phyloP scores from a whole-genome alignment of 139 green algal species.

The Coccomyxa sp. region DNA sequence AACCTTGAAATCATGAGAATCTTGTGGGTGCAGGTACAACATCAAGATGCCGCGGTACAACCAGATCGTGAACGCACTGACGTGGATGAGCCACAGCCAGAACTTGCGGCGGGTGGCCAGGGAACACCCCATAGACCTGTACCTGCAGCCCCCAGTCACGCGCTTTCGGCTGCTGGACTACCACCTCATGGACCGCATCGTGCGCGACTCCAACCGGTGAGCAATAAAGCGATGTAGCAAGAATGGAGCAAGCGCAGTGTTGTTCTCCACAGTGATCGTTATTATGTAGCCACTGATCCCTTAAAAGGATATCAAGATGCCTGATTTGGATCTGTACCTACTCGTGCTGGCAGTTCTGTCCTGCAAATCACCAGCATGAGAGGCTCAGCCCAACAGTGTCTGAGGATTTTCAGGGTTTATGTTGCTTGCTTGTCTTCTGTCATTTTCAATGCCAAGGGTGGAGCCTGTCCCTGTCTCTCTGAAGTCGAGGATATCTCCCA shows the following conservation, averaged over 20 bases:
- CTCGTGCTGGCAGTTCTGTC: not conserved
- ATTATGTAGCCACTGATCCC: not conserved
- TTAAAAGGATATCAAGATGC: not conserved
- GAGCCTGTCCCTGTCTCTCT: no score
- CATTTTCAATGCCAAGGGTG: no score
- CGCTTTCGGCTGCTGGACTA: constrained; percentile 61
- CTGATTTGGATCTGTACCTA: not conserved
- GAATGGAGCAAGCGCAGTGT: not conserved
- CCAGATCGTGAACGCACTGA: constrained; percentile 58
- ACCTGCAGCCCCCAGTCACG: constrained; percentile 66
- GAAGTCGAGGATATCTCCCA: no score
- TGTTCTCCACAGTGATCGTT: not conserved
- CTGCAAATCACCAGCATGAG: no score
- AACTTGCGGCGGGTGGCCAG: constrained; percentile 46
- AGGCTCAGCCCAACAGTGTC: no score
- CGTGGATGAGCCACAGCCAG: constrained; percentile 62
- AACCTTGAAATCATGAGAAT: not conserved
- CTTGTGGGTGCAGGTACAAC: constrained; percentile 14
- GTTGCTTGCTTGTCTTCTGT: no score
- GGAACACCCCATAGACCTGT: constrained; percentile 71
- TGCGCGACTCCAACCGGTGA: constrained; percentile 55
- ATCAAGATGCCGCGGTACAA: constrained; percentile 41
- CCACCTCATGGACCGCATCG: constrained; percentile 65
- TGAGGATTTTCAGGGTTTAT: no score
- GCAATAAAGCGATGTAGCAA: not conserved